Percentiles rank a stretch among this genome's conserved stretches.
phyloP scores from a whole-genome alignment of 2,329 filamentous ascomycete species.

The Gaeumannomyces sp. region DNA sequence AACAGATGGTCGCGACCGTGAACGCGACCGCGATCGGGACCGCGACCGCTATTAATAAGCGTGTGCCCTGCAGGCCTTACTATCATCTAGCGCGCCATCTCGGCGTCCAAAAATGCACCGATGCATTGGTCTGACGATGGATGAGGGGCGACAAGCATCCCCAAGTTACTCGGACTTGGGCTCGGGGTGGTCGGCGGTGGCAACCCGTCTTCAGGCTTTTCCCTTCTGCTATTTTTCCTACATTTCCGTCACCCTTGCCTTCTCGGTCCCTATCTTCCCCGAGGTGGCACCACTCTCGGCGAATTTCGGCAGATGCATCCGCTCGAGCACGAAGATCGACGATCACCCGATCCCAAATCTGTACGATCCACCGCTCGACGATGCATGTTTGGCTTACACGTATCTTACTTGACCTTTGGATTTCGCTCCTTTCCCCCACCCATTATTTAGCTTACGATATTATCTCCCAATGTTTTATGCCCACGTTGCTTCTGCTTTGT shows the following conservation, averaged over 20 bases:
- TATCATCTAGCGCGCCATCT: too few species aligned
- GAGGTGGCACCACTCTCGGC: neutral
- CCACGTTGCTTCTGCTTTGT: neutral
- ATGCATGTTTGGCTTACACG: neutral
- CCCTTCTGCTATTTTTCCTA: too few species aligned
- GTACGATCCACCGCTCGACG: neutral
- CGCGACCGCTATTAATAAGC: slow-evolving; percentile 8
- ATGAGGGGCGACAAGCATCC: too few species aligned
- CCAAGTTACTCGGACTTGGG: neutral
- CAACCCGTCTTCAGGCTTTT: too few species aligned
- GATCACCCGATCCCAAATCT: too few species aligned
- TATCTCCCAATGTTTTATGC: neutral
- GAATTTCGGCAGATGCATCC: too few species aligned
- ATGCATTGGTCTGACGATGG: neutral
- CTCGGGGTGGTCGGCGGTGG: neutral
- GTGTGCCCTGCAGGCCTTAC: neutral
- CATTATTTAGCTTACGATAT: neutral
- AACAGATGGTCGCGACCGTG: slow-evolving; percentile 8
- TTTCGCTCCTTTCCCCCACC: neutral
- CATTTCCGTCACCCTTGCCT: too few species aligned
- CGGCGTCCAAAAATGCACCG: too few species aligned
- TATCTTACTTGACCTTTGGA: neutral
- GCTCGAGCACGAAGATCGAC: too few species aligned
- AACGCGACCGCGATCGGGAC: slow-evolving; percentile 5
- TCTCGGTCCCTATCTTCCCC: too few species aligned